These are phyloP conservation scores for Lachnellula cervina DNA, from an alignment of 2,329 filamentous ascomycete species.

Conservation along the genomic window DNA sequence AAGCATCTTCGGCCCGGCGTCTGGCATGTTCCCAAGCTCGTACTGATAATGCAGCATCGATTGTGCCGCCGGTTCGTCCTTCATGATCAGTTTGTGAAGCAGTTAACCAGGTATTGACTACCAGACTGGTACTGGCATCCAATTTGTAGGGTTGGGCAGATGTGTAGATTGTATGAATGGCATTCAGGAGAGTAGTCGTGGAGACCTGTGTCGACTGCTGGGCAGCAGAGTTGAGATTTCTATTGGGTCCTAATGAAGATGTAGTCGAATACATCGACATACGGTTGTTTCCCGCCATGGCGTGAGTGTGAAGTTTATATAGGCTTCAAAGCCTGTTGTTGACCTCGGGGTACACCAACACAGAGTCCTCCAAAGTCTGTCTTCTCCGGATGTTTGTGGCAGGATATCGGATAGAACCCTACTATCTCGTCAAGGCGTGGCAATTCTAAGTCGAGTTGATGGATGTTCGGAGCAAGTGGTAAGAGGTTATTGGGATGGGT, in stretches of 20 bases:
- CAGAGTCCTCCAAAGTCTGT: not conserved
- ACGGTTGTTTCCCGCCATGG: conserved; percentile 31
- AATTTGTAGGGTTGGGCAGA: conserved; percentile 77
- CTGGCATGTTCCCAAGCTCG: conserved; percentile 96
- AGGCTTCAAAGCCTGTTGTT: conserved; percentile 17
- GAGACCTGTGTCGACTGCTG: conserved; percentile 77
- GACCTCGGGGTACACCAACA: conserved; percentile 8
- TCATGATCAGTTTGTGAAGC: conserved; percentile 66
- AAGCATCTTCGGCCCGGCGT: conserved; percentile 90
- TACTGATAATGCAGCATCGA: conserved; percentile 72
- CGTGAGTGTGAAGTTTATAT: conserved; percentile 6
- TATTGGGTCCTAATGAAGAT: conserved; percentile 56
- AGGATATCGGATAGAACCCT: too few relatives aligned
- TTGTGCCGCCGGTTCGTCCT: conserved; percentile 67
- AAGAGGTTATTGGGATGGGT: not conserved
- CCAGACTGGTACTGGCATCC: conserved; percentile 84
- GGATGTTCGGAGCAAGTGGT: not conserved
- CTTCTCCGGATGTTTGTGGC: not conserved
- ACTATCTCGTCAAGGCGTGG: too few relatives aligned
- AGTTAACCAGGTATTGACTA: conserved; percentile 93
- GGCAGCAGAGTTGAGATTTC: conserved; percentile 50
- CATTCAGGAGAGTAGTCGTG: conserved; percentile 87
- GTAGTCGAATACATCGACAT: conserved; percentile 62
- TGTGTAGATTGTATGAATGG: conserved; percentile 83
- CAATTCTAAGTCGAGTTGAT: too few relatives aligned